Evolutionary conservation across 164 flowering plant genomes (phyloP).

Genomic region (Magnolia officinalis): DNA sequence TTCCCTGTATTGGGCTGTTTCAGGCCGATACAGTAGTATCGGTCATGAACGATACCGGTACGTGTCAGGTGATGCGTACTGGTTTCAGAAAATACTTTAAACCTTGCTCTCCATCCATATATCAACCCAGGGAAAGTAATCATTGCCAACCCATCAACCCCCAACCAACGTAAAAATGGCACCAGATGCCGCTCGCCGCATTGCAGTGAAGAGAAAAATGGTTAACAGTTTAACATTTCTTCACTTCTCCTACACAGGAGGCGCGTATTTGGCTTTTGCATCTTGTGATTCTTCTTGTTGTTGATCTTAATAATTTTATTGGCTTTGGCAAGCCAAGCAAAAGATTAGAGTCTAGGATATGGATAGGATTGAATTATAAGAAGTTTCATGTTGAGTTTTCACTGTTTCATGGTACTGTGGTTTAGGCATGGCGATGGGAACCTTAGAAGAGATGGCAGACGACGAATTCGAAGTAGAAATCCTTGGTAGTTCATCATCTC

Average conservation of each 20-base stretch:
- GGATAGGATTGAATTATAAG: too few relatives aligned
- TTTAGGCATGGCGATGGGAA: conserved; percentile 33
- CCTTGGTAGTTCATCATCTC: conserved; percentile 34
- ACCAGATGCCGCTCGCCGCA: background rate
- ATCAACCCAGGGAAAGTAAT: background rate
- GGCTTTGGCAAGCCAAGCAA: background rate
- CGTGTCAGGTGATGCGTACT: too few relatives aligned
- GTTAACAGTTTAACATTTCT: too few relatives aligned
- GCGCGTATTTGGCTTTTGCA: too few relatives aligned
- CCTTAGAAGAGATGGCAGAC: conserved; percentile 35
- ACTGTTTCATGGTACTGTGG: background rate
- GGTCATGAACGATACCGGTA: too few relatives aligned
- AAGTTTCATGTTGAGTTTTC: background rate
- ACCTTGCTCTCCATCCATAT: background rate
- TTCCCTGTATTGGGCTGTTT: too few relatives aligned
- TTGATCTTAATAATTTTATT: background rate
- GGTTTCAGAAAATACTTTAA: background rate
- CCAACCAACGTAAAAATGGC: background rate
- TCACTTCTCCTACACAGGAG: too few relatives aligned
- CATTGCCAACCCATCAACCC: background rate
- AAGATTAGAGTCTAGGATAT: background rate
- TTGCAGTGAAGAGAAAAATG: background rate
- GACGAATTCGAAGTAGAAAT: conserved; percentile 43
- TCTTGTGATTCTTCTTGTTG: too few relatives aligned
- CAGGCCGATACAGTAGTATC: too few relatives aligned